A percentile compares a stretch with the other conserved stretches of the same genome.
phyloP scores from a whole-genome alignment of 2,329 filamentous ascomycete species.

The Uncinocarpus reesii region DNA sequence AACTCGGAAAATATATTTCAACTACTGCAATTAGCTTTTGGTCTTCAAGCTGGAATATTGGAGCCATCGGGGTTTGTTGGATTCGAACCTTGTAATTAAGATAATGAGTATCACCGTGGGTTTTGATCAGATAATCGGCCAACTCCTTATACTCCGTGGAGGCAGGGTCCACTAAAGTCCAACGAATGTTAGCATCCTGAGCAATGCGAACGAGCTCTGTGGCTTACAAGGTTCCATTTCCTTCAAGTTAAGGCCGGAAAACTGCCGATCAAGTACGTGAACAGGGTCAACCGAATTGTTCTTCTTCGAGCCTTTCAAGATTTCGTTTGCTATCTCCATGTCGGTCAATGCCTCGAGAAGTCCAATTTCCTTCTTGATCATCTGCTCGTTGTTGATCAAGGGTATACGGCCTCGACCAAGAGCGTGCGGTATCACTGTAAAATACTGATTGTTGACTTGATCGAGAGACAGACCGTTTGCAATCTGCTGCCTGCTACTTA shows the following conservation, averaged over 20 bases:
- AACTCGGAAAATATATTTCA: slow-evolving; percentile 73
- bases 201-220: background rate
- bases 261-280: slow-evolving; percentile 62
- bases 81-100: slow-evolving; percentile 35
- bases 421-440: slow-evolving; percentile 69
- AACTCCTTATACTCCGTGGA: slow-evolving; percentile 57
- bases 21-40: slow-evolving; percentile 16
- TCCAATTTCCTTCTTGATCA: slow-evolving; percentile 66
- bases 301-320: slow-evolving; percentile 59
- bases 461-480: slow-evolving; percentile 41
- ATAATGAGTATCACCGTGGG: slow-evolving; percentile 57
- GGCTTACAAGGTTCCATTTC: slow-evolving; percentile 57
- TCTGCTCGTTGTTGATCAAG: slow-evolving; percentile 46
- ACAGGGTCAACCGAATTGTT: slow-evolving; percentile 39
- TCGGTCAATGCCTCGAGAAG: slow-evolving; percentile 71
- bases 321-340: slow-evolving; percentile 70
- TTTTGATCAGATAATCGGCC: slow-evolving; percentile 54
- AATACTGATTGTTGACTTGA: slow-evolving; percentile 68
- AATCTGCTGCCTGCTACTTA: slow-evolving; percentile 35
- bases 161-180: slow-evolving; percentile 41
- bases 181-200: background rate
- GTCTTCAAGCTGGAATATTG: slow-evolving; percentile 7
- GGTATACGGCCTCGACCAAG: slow-evolving; percentile 67
- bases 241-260: slow-evolving; percentile 56
- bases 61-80: slow-evolving; percentile 6